phyloP scores from a whole-genome alignment of 306 rosid species.

The Prunus dulcis region DNA sequence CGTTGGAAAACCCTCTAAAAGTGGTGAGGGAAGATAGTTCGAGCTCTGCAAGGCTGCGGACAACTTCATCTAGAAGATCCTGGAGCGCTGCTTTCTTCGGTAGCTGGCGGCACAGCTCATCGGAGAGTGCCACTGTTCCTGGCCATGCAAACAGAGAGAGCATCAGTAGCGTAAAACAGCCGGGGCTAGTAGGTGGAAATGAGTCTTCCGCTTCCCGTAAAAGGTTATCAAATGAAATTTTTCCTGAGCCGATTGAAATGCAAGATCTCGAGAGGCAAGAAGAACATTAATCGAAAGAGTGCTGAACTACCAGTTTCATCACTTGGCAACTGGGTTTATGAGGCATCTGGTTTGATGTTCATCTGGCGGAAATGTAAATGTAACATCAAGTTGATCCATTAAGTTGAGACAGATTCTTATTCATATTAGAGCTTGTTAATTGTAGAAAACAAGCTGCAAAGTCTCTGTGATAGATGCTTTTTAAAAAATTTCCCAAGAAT shows the following conservation, averaged over 20 bases:
- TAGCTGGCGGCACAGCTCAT: slow-evolving; percentile 91
- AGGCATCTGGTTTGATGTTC: background rate
- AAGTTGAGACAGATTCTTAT: slow-evolving; percentile 4
- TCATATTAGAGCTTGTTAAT: slow-evolving; percentile 6
- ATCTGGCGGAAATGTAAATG: background rate
- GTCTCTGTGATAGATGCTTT: slow-evolving; percentile 11
- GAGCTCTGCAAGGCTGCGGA: slow-evolving; percentile 74
- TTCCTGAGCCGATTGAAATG: slow-evolving; percentile 81
- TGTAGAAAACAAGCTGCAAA: slow-evolving; percentile 4
- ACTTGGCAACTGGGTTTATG: background rate
- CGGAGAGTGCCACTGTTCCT: slow-evolving; percentile 50
- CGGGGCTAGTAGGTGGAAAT: slow-evolving; percentile 58
- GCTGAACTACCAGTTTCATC: background rate
- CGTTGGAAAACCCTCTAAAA: slow-evolving; percentile 91
- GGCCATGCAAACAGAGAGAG: slow-evolving; percentile 43
- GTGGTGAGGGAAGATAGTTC: slow-evolving; percentile 74
- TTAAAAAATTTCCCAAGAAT: background rate
- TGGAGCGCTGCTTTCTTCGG: slow-evolving; percentile 83
- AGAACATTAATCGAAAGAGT: slow-evolving; percentile 27
- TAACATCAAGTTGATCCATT: background rate
- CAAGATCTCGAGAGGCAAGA: slow-evolving; percentile 53
- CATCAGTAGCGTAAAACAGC: slow-evolving; percentile 45
- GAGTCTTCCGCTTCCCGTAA: slow-evolving; percentile 76
- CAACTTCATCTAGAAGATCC: slow-evolving; percentile 77
- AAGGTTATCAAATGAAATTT: slow-evolving; percentile 76